phyloP scores from a whole-genome alignment of 441 rosid genomes.

The Arabidopsis lyrata region DNA sequence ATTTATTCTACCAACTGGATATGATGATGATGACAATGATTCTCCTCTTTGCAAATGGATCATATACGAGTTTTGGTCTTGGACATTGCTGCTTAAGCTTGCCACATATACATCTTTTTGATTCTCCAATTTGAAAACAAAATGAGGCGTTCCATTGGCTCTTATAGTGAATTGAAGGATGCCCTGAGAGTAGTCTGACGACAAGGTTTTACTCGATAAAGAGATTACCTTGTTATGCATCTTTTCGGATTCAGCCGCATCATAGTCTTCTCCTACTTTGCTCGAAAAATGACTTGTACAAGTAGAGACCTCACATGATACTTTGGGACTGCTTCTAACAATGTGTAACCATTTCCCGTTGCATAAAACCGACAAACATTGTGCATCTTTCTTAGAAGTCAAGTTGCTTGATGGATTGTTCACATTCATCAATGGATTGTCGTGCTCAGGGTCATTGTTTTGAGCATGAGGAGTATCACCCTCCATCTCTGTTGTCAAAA shows the following conservation, averaged over 20 bases:
- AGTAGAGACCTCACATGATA: conserved; percentile 41
- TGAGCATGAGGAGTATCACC: conserved; percentile 38
- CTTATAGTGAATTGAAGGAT: conserved; percentile 62
- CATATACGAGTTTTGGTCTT: conserved; percentile 49
- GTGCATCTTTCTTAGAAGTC: conserved; percentile 49
- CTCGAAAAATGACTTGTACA: conserved; percentile 17
- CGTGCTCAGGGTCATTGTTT: conserved; percentile 45
- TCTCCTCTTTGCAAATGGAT: conserved; percentile 53
- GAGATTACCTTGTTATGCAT: conserved; percentile 14
- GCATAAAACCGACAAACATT: conserved; percentile 39
- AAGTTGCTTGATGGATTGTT: conserved; percentile 32
- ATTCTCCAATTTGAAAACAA: conserved; percentile 69
- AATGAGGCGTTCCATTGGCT: conserved; percentile 69
- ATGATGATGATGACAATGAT: conserved; percentile 10
- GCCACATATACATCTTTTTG: conserved; percentile 64
- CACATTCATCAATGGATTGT: conserved; percentile 38
- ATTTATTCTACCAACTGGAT: conserved; percentile 71
- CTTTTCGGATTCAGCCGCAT: conserved; percentile 20
- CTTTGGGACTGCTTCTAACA: conserved; percentile 51
- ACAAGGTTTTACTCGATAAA: conserved; percentile 49
- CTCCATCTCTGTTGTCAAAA: conserved; percentile 3
- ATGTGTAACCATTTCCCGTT: conserved; percentile 50
- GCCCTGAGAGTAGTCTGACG: conserved; percentile 58
- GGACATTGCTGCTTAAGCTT: conserved; percentile 25
- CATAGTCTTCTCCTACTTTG: neutral